A percentile compares a stretch with the other conserved stretches of the same genome.
Conservation (phyloP, 2,329 filamentous ascomycete genomes). For the Claviceps spartinae region DNA sequence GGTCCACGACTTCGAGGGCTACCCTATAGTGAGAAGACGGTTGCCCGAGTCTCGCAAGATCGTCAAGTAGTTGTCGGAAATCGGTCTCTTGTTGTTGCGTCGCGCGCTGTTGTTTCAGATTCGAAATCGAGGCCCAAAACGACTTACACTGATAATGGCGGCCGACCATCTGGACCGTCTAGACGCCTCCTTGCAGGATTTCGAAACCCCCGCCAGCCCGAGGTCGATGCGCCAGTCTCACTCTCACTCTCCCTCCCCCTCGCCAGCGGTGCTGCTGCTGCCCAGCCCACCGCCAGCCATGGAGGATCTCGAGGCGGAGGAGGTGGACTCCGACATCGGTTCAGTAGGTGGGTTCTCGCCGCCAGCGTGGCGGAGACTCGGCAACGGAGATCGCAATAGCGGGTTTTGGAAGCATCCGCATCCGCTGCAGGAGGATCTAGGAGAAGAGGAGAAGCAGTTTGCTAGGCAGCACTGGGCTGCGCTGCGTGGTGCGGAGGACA, state of each 20-base stretch:
- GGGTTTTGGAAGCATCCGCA: slow-evolving; percentile 38
- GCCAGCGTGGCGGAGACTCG: slow-evolving; percentile 46
- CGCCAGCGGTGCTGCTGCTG: slow-evolving; percentile 9
- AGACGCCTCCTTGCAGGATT: slow-evolving; percentile 41
- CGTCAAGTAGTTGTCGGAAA: slow-evolving; percentile 19
- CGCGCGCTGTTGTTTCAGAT: too few relatives aligned
- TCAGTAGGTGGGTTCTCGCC: slow-evolving; percentile 46
- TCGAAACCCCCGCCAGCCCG: slow-evolving; percentile 34
- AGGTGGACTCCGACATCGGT: slow-evolving; percentile 25
- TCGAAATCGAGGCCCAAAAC: too few relatives aligned
- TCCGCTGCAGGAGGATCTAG: slow-evolving; percentile 1
- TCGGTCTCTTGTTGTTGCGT: slow-evolving; percentile 17
- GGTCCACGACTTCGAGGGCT: not conserved
- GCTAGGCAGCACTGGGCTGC: not conserved
- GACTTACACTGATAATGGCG: slow-evolving; percentile 6
- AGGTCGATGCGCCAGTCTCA: slow-evolving; percentile 17
- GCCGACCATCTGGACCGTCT: slow-evolving; percentile 26
- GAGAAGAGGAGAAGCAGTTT: not conserved
- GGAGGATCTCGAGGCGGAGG: slow-evolving; percentile 22
- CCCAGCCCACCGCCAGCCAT: slow-evolving; percentile 21
- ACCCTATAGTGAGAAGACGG: slow-evolving; percentile 14
- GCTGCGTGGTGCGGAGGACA: not conserved
- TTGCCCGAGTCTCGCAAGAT: slow-evolving; percentile 10
- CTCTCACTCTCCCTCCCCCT: too few relatives aligned
- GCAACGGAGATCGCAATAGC: slow-evolving; percentile 43